These are phyloP conservation scores for Carallia brachiata DNA, from an alignment of 345 rosid genomes.

Conservation along the genomic window DNA sequence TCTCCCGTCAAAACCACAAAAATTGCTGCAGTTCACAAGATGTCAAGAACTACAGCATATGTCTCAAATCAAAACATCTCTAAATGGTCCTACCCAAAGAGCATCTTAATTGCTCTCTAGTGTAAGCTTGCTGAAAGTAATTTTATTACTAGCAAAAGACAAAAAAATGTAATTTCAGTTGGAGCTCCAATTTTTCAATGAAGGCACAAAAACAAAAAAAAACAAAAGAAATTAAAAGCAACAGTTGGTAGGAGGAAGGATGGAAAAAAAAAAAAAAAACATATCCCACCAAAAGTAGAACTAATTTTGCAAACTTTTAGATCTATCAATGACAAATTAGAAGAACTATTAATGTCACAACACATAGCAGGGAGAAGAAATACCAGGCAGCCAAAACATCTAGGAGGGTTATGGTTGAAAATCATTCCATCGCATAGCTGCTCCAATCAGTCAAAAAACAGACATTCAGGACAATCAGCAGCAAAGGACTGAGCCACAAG, in stretches of 20 bases:
- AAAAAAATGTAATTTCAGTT: not conserved
- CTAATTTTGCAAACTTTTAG: not conserved
- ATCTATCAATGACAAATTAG: not conserved
- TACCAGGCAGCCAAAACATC: slow-evolving; percentile 80
- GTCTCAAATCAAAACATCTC: not conserved
- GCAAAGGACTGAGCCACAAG: slow-evolving; percentile 1
- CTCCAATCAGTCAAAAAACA: slow-evolving; percentile 33
- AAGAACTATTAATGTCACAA: not conserved
- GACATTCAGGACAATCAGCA: slow-evolving; percentile 33
- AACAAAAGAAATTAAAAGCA: not conserved
- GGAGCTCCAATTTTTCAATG: not conserved
- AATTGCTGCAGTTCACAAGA: not conserved
- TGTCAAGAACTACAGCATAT: not conserved
- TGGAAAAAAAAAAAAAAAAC: not conserved
- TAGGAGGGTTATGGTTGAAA: slow-evolving; percentile 88
- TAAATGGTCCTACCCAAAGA: not conserved
- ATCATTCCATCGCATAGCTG: slow-evolving; percentile 88
- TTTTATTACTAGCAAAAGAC: not conserved
- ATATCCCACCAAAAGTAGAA: not conserved
- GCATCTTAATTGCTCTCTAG: not conserved
- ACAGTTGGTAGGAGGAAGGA: not conserved
- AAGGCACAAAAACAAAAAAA: not conserved
- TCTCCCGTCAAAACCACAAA: not conserved
- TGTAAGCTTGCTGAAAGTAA: not conserved
- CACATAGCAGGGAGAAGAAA: slow-evolving; percentile 22